Base-by-base conservation (phyloP, 2,329 filamentous ascomycete species). In the Colletotrichum eleusines region DNA sequence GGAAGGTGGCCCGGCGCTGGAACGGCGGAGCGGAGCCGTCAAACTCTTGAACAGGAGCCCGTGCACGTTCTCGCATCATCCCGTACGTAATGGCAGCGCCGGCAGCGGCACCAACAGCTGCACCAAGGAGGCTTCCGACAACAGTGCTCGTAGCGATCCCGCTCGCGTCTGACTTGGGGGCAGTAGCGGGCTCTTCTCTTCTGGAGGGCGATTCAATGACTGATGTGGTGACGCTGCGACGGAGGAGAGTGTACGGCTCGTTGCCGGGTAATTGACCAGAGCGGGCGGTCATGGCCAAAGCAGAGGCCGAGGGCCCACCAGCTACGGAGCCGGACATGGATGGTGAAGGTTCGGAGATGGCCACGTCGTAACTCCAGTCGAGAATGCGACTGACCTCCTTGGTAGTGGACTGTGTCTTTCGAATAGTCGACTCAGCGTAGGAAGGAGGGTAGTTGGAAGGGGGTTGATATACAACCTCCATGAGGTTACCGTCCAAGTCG, bases 401-500 rank as follows among this genome's bases (percentile, higher is more conserved):
- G n/a, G 77, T 74, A 20, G 79, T 80, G 5, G 81, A 81, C 44
- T 80, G 79, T 3, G 80, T 80, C 35, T 74, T 77, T 50, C 80
- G 78, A 28, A 80, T 72, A 4, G 78, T 78, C 18, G 80, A 78
- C 28, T 80, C 79, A 42, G 68, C 74, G 73, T 82, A 79, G 63
- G 77, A 74, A 7, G 80, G 73, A 33, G 79, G 75, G 61, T 83
- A 81, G 55, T 74, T 73, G 48, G 74, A 66, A 48, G 72, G 71
- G 16, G 79, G 78, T 11, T 85, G 84, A 78, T 90, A 92, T 60
- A 95, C 89, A 38, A 93, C 92, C 77, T 96, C 93, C 78, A 97
- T 90, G 75, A 88, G 92, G 82, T 97, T 97, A 61, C 93, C 93
- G 82, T 97, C 94, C 65, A 93, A 87, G 80, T 97, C 94, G 71